phyloP scores from a whole-genome alignment of 2,329 filamentous ascomycete species.

The Apiospora malaysiana region DNA sequence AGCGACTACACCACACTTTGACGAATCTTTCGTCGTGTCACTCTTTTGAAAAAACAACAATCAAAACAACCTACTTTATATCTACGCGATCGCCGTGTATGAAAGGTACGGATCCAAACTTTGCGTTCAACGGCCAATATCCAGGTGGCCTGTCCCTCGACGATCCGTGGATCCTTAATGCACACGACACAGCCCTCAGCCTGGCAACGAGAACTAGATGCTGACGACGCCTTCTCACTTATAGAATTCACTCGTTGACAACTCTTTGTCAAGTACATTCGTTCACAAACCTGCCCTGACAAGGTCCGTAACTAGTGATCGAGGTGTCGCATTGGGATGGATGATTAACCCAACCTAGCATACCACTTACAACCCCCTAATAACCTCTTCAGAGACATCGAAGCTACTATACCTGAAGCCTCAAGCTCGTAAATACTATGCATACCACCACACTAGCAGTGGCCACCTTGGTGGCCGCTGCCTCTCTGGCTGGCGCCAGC shows the following conservation, averaged over 20 bases:
- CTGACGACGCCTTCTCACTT: slow-evolving; percentile 10
- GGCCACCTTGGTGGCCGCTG: slow-evolving; percentile 44
- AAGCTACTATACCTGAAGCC: background rate
- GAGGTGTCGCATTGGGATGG: slow-evolving; percentile 3
- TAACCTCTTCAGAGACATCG: slow-evolving; percentile 29
- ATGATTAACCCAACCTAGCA: background rate
- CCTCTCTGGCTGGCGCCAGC: slow-evolving; percentile 43
- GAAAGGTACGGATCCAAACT: slow-evolving; percentile 19
- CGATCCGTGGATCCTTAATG: slow-evolving; percentile 33
- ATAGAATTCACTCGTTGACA: slow-evolving; percentile 9
- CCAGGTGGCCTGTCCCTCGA: slow-evolving; percentile 28
- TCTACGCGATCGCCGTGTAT: slow-evolving; percentile 7
- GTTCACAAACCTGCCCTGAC: slow-evolving; percentile 48
- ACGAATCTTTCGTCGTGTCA: slow-evolving; percentile 43
- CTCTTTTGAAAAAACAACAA: slow-evolving; percentile 38
- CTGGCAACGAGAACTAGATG: slow-evolving; percentile 20
- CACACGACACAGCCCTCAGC: slow-evolving; percentile 15
- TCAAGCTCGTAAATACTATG: slow-evolving; percentile 34
- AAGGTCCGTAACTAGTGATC: slow-evolving; percentile 36
- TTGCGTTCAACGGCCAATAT: background rate
- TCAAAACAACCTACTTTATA: slow-evolving; percentile 24
- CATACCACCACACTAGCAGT: slow-evolving; percentile 39
- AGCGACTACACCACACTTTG: slow-evolving; percentile 30
- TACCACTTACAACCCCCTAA: slow-evolving; percentile 21
- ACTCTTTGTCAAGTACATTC: slow-evolving; percentile 52